Evolutionary conservation across 1,139 yeast species (phyloP), one percentile per base, ranked within the genome.

Genomic region (Diutina rugosa): DNA sequence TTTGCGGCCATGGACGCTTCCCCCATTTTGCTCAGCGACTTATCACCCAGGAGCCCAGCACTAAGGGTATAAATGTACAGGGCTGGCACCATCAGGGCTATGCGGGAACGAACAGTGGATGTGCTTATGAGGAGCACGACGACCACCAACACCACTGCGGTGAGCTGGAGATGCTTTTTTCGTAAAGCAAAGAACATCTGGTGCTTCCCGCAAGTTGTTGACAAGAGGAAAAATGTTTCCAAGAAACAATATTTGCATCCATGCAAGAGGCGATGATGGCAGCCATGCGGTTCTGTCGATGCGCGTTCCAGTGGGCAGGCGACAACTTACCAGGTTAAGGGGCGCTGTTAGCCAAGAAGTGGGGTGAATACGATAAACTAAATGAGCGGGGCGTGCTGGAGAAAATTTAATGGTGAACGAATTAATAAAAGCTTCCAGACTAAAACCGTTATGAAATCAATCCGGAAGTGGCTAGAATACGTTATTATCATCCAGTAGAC

Each of bases 151-250:
- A 32, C 44, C 21, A 32, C 44, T 32, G 44, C 53, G 28, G 44
- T 32, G 44, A 49, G 44, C 53, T 49, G 53, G 45, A 49, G 41
- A 18, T 49, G 35, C 44, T 49, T 49, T 16, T 49, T 49, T n/a
- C 53, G 41, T 8, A 49, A 28, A 8, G 53, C 53, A 32, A 49
- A 30, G 32, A 49, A 49, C 53, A 49, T 49, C 30, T 21, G 16
- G 46, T 9, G 41, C 41, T 35, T 35, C 41, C 41, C 41, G 41
- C 41, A 35, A 35, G 41, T 35, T 10, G 41, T 35, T 10, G 41
- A n/a, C 41, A 35, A 35, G 41, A 35, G 14, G 41, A 35, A 35
- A 35, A 35, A 35, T 35, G 41, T 35, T 35, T 4, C n/a, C 14
- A 9, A n/a, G 41, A 6, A 35, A 35, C 41, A 35, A 35, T 35